phyloP scores from a whole-genome alignment of 495 filamentous ascomycete species.

The Sphaerosporella brunnea region DNA sequence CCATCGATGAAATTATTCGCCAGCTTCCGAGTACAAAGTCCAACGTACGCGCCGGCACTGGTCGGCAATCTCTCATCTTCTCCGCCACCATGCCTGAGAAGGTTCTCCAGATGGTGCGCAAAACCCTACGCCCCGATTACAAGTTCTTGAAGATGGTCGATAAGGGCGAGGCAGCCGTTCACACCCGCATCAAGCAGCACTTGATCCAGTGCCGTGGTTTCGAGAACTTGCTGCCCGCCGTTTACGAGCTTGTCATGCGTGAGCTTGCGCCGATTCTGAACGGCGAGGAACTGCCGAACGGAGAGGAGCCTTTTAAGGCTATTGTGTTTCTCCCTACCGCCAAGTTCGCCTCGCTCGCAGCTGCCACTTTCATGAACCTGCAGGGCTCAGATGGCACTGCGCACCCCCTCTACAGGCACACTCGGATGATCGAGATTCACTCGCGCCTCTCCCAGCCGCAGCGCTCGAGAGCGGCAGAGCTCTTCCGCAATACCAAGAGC shows the following conservation, averaged over 20 bases:
- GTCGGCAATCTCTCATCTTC: conserved; percentile 80
- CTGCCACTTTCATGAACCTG: conserved; percentile 41
- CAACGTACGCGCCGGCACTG: conserved; percentile 27
- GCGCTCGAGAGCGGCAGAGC: conserved; percentile 48
- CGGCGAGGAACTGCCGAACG: conserved; percentile 6
- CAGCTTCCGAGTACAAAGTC: conserved; percentile 42
- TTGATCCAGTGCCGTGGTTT: conserved; percentile 44
- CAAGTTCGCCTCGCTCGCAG: conserved; percentile 45
- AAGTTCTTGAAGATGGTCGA: conserved; percentile 69
- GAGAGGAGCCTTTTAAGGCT: conserved; percentile 49
- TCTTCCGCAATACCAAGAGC: conserved; percentile 44
- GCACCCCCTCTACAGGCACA: conserved; percentile 32
- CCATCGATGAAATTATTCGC: conserved; percentile 51
- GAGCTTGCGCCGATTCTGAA: conserved; percentile 14
- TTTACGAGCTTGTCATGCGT: conserved; percentile 54
- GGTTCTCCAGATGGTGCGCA: conserved; percentile 59
- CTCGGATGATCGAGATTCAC: conserved; percentile 53
- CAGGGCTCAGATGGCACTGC: conserved; percentile 12
- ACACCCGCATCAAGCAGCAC: conserved; percentile 65
- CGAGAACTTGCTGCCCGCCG: conserved; percentile 57
- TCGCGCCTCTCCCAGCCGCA: conserved; percentile 50
- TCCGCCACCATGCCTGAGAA: conserved; percentile 79
- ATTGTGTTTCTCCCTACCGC: conserved; percentile 81
- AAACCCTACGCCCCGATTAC: conserved; percentile 52
- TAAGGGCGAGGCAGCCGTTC: conserved; percentile 64